Evolutionary conservation across 1,139 yeast genomes (phyloP).

Genomic region (Scheffersomyces lignicola): DNA sequence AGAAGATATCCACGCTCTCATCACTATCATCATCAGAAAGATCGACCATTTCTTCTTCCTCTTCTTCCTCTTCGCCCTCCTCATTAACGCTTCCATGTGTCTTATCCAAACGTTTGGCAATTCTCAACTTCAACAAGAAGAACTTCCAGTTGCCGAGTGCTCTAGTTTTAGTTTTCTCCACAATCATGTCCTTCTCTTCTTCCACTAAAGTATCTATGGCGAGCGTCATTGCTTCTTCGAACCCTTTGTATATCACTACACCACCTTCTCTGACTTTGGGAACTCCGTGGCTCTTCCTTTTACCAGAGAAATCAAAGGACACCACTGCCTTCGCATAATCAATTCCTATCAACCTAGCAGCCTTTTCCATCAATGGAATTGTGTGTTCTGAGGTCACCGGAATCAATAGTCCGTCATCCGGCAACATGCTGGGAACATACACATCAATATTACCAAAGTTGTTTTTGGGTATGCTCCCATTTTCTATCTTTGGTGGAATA

Average conservation of each 20-base stretch:
- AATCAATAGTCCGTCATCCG: constrained; percentile 72
- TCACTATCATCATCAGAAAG: not conserved
- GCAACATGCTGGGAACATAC: constrained; percentile 77
- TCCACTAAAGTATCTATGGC: constrained; percentile 58
- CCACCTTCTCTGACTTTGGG: constrained; percentile 76
- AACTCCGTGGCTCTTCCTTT: constrained; percentile 21
- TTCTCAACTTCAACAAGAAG: constrained; percentile 68
- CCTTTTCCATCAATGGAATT: constrained; percentile 56
- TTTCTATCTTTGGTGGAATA: constrained; percentile 60
- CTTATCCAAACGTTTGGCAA: constrained; percentile 62
- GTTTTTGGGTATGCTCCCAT: constrained; percentile 73
- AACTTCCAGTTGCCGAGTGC: constrained; percentile 75
- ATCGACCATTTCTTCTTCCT: not conserved
- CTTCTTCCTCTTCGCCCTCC: constrained; percentile 8
- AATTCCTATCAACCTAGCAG: constrained; percentile 67
- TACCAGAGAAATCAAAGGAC: constrained; percentile 71
- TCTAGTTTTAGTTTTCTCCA: constrained; percentile 44
- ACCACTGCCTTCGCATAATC: constrained; percentile 88
- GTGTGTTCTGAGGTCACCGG: constrained; percentile 22
- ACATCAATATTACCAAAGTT: constrained; percentile 82
- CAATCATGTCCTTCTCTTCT: constrained; percentile 51
- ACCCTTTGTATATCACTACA: constrained; percentile 66
- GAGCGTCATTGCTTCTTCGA: constrained; percentile 61
- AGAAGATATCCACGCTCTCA: not conserved
- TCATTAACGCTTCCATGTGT: constrained; percentile 60